A percentile compares a stretch with the other conserved stretches of the same genome.
Conservation (phyloP, 495 filamentous ascomycete genomes). For the Aspergillus carlsbadensis region DNA sequence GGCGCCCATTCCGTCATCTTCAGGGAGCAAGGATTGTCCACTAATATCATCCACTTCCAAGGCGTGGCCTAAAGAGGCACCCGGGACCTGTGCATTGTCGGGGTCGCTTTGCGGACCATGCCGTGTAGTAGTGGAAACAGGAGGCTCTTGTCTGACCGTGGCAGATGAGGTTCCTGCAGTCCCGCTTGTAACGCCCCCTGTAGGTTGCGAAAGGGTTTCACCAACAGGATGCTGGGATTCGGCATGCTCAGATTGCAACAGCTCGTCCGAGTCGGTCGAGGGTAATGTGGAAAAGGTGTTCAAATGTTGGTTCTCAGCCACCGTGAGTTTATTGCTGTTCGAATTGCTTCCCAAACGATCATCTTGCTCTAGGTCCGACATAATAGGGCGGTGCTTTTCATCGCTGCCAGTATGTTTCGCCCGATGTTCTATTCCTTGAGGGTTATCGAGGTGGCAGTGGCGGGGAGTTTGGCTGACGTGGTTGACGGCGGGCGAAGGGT, state of each 20-base stretch:
- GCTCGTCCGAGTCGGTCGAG: conserved; percentile 31
- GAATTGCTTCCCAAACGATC: neutral
- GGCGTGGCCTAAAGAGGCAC: conserved; percentile 2
- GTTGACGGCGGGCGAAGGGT: conserved; percentile 71
- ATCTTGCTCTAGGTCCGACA: conserved; percentile 18
- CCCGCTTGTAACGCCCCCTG: neutral
- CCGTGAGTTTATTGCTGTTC: conserved; percentile 21
- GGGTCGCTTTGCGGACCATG: conserved; percentile 4
- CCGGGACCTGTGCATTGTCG: neutral
- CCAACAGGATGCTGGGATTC: conserved; percentile 12
- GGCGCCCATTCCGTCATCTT: conserved; percentile 86
- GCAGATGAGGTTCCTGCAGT: neutral
- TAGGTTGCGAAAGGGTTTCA: neutral
- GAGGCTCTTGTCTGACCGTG: neutral
- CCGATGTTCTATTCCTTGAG: conserved; percentile 17
- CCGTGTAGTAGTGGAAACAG: neutral
- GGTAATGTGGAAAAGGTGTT: conserved; percentile 22
- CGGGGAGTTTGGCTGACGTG: conserved; percentile 32
- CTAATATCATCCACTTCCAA: conserved; percentile 21
- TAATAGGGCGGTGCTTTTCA: conserved; percentile 1
- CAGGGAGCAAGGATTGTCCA: conserved; percentile 59
- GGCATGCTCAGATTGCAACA: conserved; percentile 12
- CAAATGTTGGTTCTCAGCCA: conserved; percentile 24
- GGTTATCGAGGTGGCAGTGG: conserved; percentile 14
- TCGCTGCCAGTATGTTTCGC: conserved; percentile 4